Percentiles rank a stretch among this genome's conserved stretches.
phyloP scores from a whole-genome alignment of 2,329 filamentous ascomycete genomes.

The Hypomyces perniciosus region DNA sequence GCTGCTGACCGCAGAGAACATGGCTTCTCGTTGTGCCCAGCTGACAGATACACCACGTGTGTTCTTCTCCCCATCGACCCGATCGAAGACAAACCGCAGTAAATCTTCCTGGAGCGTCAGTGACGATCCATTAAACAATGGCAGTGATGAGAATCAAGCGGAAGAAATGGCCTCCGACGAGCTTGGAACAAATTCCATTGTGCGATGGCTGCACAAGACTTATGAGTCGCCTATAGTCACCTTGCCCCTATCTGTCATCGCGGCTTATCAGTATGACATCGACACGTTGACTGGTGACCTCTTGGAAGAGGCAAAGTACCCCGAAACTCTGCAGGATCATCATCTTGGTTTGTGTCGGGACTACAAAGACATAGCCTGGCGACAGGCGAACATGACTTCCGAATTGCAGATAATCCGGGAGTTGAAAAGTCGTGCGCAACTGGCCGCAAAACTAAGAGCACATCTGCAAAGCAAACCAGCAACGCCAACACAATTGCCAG shows the following conservation, averaged over 20 bases:
- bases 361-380: conserved; percentile 20
- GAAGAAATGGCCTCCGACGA: neutral
- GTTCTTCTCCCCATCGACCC: too few species aligned
- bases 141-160: neutral
- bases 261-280: conserved; percentile 26
- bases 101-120: conserved; percentile 5
- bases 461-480: conserved; percentile 8
- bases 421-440: conserved; percentile 16
- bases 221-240: neutral
- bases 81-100: neutral
- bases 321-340: conserved; percentile 21
- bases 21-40: too few species aligned
- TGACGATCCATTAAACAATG: neutral
- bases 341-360: conserved; percentile 7
- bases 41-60: too few species aligned
- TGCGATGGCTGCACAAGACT: conserved; percentile 2
- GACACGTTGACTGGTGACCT: conserved; percentile 32
- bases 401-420: conserved; percentile 22
- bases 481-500: neutral
- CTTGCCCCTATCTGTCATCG: neutral
- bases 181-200: neutral
- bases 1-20: too few species aligned
- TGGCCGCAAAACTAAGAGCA: conserved; percentile 12
- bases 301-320: conserved; percentile 26
- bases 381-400: conserved; percentile 23